Evolutionary conservation across 2,329 filamentous ascomycete species (phyloP).

Genomic region (Colletotrichum orchidophilum): DNA sequence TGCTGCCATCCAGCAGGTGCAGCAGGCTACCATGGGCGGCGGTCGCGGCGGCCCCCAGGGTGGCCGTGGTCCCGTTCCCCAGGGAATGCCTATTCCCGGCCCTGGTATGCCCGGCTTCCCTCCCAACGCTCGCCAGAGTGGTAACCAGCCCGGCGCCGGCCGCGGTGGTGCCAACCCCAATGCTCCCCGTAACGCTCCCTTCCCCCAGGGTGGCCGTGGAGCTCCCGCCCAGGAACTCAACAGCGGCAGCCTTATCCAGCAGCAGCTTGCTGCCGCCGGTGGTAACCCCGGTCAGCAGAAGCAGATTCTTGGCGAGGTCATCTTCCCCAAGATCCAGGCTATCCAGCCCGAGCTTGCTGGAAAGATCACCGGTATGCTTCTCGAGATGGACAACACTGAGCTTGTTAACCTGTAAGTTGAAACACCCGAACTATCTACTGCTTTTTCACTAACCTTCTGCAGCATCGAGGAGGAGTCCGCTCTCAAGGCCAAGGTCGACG

Average conservation of each 20-base stretch:
- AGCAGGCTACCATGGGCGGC: conserved; percentile 67
- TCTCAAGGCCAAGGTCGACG: conserved; percentile 94
- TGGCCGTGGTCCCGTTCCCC: conserved; percentile 78
- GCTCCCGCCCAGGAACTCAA: conserved; percentile 40
- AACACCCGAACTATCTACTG: background rate
- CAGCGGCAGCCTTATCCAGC: conserved; percentile 57
- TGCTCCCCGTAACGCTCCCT: conserved; percentile 53
- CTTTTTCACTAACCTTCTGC: conserved; percentile 36
- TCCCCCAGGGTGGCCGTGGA: conserved; percentile 59
- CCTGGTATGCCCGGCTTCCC: conserved; percentile 66
- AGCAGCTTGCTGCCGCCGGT: conserved; percentile 64
- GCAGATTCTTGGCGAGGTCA: conserved; percentile 96
- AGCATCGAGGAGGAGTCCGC: conserved; percentile 91
- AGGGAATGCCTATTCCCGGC: conserved; percentile 66
- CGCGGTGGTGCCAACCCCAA: conserved; percentile 51
- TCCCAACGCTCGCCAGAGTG: conserved; percentile 63
- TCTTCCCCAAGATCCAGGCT: conserved; percentile 97
- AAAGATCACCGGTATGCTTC: conserved; percentile 99
- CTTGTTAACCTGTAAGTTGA: conserved; percentile 90
- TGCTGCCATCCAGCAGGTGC: conserved; percentile 83
- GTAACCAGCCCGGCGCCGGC: conserved; percentile 54
- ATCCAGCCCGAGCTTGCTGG: conserved; percentile 96
- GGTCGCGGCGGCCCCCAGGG: conserved; percentile 71
- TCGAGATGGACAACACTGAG: conserved; percentile 99
- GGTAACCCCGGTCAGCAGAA: conserved; percentile 82